These are phyloP conservation scores for Phenoliferia sp. DNA, from an alignment of 1,284 basidiomycete genomes.

Conservation along the genomic window DNA sequence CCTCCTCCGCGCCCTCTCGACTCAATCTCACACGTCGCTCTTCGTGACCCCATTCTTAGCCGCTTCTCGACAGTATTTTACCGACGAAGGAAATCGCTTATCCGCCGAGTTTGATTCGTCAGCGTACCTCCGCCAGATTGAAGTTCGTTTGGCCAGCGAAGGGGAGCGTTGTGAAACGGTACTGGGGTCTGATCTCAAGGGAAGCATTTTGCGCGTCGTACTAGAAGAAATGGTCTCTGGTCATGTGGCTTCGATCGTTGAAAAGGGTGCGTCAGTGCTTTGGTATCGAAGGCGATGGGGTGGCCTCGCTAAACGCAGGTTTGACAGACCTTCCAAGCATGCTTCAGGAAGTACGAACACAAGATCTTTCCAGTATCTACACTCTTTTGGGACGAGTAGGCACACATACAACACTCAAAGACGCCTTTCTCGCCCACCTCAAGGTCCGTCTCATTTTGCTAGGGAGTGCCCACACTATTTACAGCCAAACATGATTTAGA, in stretches of 20 bases:
- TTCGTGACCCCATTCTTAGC: conserved; percentile 31
- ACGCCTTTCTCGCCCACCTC: conserved; percentile 59
- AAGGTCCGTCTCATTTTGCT: conserved; percentile 33
- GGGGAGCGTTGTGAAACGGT: conserved; percentile 52
- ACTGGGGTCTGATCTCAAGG: conserved; percentile 39
- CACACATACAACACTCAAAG: conserved; percentile 54
- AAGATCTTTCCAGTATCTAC: conserved; percentile 58
- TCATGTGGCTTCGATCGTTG: conserved; percentile 30
- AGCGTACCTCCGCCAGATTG: conserved; percentile 55
- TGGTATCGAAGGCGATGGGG: not conserved
- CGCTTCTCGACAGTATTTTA: conserved; percentile 16
- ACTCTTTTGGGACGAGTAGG: conserved; percentile 59
- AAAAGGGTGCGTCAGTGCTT: conserved; percentile 19
- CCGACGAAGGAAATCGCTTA: conserved; percentile 6
- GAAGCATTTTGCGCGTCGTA: conserved; percentile 15
- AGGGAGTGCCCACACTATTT: not conserved
- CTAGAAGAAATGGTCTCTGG: conserved; percentile 29
- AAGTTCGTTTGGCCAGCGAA: conserved; percentile 55
- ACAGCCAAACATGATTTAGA: conserved; percentile 42
- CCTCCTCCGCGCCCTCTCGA: conserved; percentile 29
- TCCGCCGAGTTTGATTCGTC: conserved; percentile 15
- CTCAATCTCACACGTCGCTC: conserved; percentile 12
- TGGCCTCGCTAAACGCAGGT: not conserved
- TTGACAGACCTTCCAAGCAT: conserved; percentile 16
- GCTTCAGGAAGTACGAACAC: conserved; percentile 32